phyloP scores from a whole-genome alignment of 108 stramenopile genomes.

The Cyclotella atomus region DNA sequence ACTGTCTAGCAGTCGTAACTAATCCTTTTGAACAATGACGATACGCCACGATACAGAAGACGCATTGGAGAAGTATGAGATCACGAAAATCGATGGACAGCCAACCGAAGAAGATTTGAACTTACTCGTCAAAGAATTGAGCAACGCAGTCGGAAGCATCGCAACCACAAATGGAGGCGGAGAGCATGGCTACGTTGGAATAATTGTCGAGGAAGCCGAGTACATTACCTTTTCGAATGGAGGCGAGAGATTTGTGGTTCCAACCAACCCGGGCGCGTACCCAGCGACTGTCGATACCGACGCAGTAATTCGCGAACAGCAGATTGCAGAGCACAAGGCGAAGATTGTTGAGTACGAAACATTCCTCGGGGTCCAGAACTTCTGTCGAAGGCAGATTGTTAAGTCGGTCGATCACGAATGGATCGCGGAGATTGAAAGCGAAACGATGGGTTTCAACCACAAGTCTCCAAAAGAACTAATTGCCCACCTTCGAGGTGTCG shows the following conservation, averaged over 20 bases:
- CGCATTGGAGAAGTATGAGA: constrained; percentile 8
- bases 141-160: constrained; percentile 7
- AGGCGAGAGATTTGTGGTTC: neutral
- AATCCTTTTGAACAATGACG: constrained; percentile 1
- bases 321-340: constrained; percentile 30
- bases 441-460: constrained; percentile 37
- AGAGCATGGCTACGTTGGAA: constrained; percentile 19
- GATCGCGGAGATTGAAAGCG: constrained; percentile 24
- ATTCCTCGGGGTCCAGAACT: constrained; percentile 5
- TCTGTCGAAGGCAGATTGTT: constrained; percentile 2
- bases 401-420: constrained; percentile 28
- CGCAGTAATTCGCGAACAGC: constrained; percentile 10
- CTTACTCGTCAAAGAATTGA: constrained; percentile 12
- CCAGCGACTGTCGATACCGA: constrained; percentile 11
- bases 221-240: constrained; percentile 22
- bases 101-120: constrained; percentile 26
- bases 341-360: constrained; percentile 5
- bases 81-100: constrained; percentile 32
- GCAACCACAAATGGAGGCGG: constrained; percentile 18
- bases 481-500: constrained; percentile 3
- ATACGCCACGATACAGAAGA: constrained; percentile 14
- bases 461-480: constrained; percentile 16
- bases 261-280: constrained; percentile 23
- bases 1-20: constrained; percentile 26
- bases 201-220: constrained; percentile 21